Percentiles rank a stretch among this genome's conserved stretches.
Conservation (phyloP, 169 alveolate species). For the Neospora caninum region DNA sequence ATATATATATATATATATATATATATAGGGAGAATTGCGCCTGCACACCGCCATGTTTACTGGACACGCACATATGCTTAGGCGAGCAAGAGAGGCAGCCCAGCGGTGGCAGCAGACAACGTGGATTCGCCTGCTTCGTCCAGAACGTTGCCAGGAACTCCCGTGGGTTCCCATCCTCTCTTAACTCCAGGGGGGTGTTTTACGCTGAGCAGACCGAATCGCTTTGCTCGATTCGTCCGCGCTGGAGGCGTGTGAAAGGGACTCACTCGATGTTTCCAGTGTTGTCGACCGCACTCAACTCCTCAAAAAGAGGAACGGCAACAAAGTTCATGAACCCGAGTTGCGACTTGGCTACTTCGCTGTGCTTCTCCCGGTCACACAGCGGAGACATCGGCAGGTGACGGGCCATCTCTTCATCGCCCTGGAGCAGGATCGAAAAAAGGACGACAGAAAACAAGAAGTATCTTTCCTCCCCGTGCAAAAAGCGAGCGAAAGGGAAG, state of each 20-base stretch:
- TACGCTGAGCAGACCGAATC: background rate
- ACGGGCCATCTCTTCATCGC: conserved; percentile 73
- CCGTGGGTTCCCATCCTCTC: background rate
- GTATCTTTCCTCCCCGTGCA: too few relatives aligned
- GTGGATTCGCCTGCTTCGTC: background rate
- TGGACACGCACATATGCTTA: too few relatives aligned
- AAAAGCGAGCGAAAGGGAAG: too few relatives aligned
- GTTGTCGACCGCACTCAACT: background rate
- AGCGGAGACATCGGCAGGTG: conserved; percentile 83
- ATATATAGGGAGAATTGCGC: background rate
- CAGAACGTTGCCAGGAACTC: background rate
- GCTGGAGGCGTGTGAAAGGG: background rate
- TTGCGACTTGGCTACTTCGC: conserved; percentile 82
- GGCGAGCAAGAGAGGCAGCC: background rate
- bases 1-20: background rate
- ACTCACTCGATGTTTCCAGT: conserved; percentile 22
- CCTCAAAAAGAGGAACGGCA: conserved; percentile 41
- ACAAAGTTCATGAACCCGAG: conserved; percentile 80
- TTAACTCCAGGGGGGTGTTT: background rate
- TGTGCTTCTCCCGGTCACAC: conserved; percentile 87
- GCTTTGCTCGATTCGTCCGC: background rate
- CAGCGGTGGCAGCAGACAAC: background rate
- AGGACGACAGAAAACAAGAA: too few relatives aligned
- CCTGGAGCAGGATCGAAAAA: background rate
- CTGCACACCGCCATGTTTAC: background rate